Evolutionary conservation across 176 grass and related monocot species (phyloP), one percentile per base, ranked within the genome.

Genomic region (Rhynchospora breviuscula): DNA sequence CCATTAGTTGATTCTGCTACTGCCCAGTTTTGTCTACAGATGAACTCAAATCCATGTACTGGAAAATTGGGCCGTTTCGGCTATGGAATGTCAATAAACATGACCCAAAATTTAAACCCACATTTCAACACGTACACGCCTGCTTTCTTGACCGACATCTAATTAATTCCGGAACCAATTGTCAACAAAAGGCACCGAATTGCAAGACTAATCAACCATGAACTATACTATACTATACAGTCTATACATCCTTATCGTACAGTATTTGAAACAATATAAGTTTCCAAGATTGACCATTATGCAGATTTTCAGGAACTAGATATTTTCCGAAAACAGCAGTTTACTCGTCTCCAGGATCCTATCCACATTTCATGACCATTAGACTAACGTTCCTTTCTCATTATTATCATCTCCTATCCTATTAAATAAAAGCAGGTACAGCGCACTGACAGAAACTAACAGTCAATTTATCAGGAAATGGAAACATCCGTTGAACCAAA

Each of bases 181-280:
- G 47, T 77, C 73, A 56, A 56, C 67, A 49, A 56, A 77, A 56
- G 23, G 22, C 49, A 77, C 73, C 73, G 49, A 54, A 77, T 31
- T 54, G 73, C 49, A 56, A 52, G 73, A 77, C 5, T 54, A 53
- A 56, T 77, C 21, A 77, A 75, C 13, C 72, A 45, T 45, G 17
- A 68, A 68, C 14, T 44, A 68, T 40, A 29, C 1, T 29, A 29
- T 1, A 68, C 14, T 44, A 68, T 40, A 29, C 1, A n/a, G n/a
- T n/a, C n/a, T 29, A 29, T 1, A 43, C 14, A 1, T 68, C 26
- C 63, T 17, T 68, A 33, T 18, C 19, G 26, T 7, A 15, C 47
- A 52, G 5, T 6, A 76, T 54, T 53, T 76, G 52, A 74, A 74
- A 13, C 18, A 25, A 25, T 26, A 52, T 53, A 52, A 13, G 14